phyloP scores from a whole-genome alignment of 169 alveolate genomes.

The Eimeria maxima region DNA sequence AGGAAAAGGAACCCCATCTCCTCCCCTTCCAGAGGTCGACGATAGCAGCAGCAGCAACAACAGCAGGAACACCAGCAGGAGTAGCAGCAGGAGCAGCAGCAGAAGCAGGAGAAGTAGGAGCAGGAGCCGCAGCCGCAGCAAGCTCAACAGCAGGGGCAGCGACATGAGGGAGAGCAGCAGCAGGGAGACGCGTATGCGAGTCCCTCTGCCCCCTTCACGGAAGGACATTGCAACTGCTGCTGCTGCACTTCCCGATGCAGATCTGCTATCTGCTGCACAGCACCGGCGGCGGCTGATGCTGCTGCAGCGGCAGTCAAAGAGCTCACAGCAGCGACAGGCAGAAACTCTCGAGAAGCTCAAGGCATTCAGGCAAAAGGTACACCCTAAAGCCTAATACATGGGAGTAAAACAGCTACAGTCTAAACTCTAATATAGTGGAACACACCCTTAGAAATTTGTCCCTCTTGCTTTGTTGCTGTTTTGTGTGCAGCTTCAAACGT shows the following conservation, averaged over 20 bases:
- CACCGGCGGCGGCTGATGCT: slow-evolving; percentile 62
- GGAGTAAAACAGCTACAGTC: too few species aligned
- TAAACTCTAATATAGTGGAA: background rate
- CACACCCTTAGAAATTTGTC: background rate
- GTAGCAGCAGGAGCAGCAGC: slow-evolving; percentile 30
- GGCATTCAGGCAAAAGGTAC: slow-evolving; percentile 60
- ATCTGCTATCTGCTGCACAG: slow-evolving; percentile 65
- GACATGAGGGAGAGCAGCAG: background rate
- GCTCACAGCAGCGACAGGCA: slow-evolving; percentile 38
- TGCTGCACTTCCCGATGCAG: slow-evolving; percentile 47
- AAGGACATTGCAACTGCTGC: slow-evolving; percentile 60
- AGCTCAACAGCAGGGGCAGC: background rate
- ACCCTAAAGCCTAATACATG: background rate
- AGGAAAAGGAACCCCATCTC: background rate
- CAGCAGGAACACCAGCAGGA: background rate
- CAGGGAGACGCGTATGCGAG: background rate
- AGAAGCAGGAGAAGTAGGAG: slow-evolving; percentile 17
- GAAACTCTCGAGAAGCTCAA: slow-evolving; percentile 69
- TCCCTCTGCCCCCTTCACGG: slow-evolving; percentile 31
- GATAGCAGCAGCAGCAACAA: slow-evolving; percentile 15
- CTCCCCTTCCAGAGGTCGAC: background rate
- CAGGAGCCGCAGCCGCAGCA: slow-evolving; percentile 5
- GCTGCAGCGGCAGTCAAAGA: slow-evolving; percentile 5
- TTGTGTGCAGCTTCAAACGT: background rate
- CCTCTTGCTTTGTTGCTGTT: too few species aligned